Evolutionary conservation across 306 rosid species (phyloP), one percentile per base, ranked within the genome.

Genomic region (Oemleria cerasiformis): DNA sequence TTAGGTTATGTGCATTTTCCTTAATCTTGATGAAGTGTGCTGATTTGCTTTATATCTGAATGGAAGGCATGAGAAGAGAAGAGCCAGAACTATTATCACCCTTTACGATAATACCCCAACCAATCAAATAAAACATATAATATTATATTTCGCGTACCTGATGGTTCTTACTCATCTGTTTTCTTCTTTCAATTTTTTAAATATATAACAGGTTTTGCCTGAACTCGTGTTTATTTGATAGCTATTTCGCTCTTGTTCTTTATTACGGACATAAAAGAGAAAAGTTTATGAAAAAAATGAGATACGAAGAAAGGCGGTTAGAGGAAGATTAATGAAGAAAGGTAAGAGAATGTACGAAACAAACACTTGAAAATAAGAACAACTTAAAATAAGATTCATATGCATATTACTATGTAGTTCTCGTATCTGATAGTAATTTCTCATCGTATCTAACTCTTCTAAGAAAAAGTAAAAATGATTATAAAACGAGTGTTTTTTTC

Each of bases 111-210:
- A 75, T 65, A 30, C 36, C 36, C 36, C 36, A 30, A 30, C 79
- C 82, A 70, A 85, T 78, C 83, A 77, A 90, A 78, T 72, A 75
- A 78, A 82, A 83, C 80, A 78, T 25, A 69, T 63, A 73, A 71
- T 61, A 63, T 77, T 60, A 73, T 75, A 8, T 57, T 87, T 81
- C 77, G 75, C 82, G 78, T 72, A 80, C 67, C 43, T 55, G n/a
- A 57, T 54, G 59, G 72, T 42, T 78, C 48, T 64, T 63, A 77
- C 5, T 48, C 16, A 48, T 55, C 48, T 48, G 12, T 42, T 30
- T 55, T 14, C 63, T n/a, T n/a, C n/a, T n/a, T n/a, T n/a, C 55
- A 14, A 19, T 48, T 63, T 68, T 16, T 44, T 68, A 21, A 78
- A 45, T 61, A 51, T 50, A 58, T 68, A 76, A 64, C 60, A 45